Conservation (phyloP, 208 protist genomes). For the Trypanosoma grayi region DNA sequence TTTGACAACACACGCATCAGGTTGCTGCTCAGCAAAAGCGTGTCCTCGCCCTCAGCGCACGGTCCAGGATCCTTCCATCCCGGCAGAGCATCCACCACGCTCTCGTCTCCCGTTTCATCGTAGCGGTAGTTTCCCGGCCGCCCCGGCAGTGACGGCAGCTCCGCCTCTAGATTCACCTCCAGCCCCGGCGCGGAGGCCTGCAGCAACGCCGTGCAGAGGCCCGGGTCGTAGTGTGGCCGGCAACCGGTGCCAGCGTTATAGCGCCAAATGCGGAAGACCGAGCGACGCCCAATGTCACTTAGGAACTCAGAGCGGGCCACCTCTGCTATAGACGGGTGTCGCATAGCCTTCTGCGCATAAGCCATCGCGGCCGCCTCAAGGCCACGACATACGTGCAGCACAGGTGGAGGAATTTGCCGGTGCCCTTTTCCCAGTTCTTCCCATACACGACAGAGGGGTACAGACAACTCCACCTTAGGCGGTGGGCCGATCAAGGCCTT, state of each 20-base stretch:
- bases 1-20: constrained; percentile 44
- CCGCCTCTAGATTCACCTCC: constrained; percentile 36
- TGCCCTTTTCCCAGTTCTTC: neutral
- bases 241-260: constrained; percentile 58
- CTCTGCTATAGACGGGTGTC: constrained; percentile 11
- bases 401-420: constrained; percentile 31
- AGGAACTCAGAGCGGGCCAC: constrained; percentile 27
- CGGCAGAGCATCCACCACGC: neutral
- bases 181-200: constrained; percentile 46
- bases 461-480: constrained; percentile 22
- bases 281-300: constrained; percentile 29
- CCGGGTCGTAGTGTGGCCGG: constrained; percentile 71
- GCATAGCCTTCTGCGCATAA: constrained; percentile 29
- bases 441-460: constrained; percentile 11
- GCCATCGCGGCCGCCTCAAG: constrained; percentile 32
- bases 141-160: neutral
- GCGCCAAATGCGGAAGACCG: constrained; percentile 65
- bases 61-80: constrained; percentile 14
- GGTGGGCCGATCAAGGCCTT: neutral
- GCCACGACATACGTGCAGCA: constrained; percentile 31
- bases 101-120: constrained; percentile 1
- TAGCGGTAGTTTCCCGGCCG: neutral
- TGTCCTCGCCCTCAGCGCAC: constrained; percentile 13
- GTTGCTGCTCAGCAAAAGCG: constrained; percentile 37
- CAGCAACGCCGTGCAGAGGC: constrained; percentile 56